phyloP scores from a whole-genome alignment of 2,329 filamentous ascomycete species.

The Arthrobotrys sinensis region DNA sequence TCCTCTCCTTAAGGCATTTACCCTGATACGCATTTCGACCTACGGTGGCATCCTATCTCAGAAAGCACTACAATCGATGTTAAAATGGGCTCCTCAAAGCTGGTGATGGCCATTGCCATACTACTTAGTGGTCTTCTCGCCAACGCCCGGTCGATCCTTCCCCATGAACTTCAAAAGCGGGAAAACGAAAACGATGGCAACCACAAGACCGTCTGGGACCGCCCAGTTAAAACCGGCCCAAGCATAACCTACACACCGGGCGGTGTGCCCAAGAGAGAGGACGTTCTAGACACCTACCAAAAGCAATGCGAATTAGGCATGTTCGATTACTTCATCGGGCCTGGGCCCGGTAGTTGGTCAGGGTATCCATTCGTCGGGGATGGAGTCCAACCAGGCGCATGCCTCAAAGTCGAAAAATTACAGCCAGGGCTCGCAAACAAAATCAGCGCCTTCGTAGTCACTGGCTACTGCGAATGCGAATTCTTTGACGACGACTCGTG shows the following conservation, averaged over 20 bases:
- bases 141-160: neutral
- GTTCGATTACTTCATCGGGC: neutral
- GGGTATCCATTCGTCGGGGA: neutral
- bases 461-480: conserved; percentile 30
- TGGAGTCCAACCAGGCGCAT: neutral
- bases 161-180: neutral
- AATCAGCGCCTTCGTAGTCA: neutral
- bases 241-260: too few relatives aligned
- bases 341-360: neutral
- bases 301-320: conserved; percentile 12
- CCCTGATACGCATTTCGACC: too few relatives aligned
- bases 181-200: too few relatives aligned
- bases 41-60: too few relatives aligned
- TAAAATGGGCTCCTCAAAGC: neutral
- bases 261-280: neutral
- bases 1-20: too few relatives aligned
- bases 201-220: neutral
- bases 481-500: conserved; percentile 24
- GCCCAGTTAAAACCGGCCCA: neutral
- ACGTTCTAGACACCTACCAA: neutral
- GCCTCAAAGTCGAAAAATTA: conserved; percentile 11
- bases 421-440: neutral
- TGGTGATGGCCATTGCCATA: neutral
- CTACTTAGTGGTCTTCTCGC: neutral
- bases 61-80: too few relatives aligned